Evolutionary conservation across 2,329 filamentous ascomycete genomes (phyloP).

Genomic region (Phoma herbarum): DNA sequence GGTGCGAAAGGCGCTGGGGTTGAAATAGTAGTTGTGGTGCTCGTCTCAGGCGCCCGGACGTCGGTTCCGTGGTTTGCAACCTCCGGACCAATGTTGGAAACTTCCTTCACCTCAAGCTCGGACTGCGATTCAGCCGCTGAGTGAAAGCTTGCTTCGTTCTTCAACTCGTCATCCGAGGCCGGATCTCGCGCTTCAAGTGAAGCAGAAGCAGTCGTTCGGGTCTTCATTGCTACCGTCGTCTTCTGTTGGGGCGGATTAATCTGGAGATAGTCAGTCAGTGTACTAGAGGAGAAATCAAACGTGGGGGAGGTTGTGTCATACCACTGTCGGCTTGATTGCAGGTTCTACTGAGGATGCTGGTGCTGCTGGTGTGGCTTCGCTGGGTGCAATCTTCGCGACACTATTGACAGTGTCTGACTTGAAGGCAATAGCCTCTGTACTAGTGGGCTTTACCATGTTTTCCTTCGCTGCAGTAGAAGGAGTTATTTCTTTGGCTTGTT

Average conservation of each 20-base stretch:
- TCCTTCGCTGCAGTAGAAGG: not conserved
- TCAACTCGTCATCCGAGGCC: conserved; percentile 35
- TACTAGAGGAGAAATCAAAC: not conserved
- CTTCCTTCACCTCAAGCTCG: conserved; percentile 16
- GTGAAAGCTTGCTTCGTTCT: conserved; percentile 37
- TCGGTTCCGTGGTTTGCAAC: conserved; percentile 17
- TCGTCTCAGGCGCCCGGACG: not conserved
- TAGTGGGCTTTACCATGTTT: not conserved
- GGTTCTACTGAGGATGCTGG: not conserved
- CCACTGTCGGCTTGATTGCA: not conserved
- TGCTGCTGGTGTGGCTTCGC: not conserved
- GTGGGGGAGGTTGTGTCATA: not conserved
- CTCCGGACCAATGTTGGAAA: not conserved
- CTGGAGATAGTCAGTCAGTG: not conserved
- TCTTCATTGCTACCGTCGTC: not conserved
- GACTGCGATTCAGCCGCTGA: conserved; percentile 34
- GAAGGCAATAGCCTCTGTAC: not conserved
- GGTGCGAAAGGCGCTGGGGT: not conserved
- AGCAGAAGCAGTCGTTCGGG: not conserved
- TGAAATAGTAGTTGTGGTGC: not conserved
- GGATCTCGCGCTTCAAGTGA: conserved; percentile 7
- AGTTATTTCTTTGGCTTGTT: not conserved
- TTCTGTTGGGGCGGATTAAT: not conserved
- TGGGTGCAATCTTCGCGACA: not conserved
- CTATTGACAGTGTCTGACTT: not conserved